A percentile compares a stretch with the other conserved stretches of the same genome.
Evolutionary conservation across 169 alveolate species (phyloP).

Genomic region (Cyclospora cayetanensis): DNA sequence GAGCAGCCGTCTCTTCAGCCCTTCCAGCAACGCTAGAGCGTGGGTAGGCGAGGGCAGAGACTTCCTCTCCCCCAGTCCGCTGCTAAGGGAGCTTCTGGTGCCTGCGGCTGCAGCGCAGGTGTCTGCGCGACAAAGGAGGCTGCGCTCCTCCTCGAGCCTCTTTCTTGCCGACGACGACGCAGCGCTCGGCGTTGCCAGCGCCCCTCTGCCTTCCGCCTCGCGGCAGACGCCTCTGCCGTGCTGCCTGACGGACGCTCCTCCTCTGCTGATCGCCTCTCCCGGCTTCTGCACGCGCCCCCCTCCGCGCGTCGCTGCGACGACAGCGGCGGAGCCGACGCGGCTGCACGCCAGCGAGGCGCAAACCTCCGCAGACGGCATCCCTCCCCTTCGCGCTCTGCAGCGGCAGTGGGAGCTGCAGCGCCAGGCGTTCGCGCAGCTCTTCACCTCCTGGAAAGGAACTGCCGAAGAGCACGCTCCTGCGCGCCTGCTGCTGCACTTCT

Average conservation of each 20-base stretch:
- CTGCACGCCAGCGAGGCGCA: neutral
- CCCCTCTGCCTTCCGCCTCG: neutral
- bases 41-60: slow-evolving; percentile 67
- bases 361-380: neutral
- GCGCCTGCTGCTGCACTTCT: slow-evolving; percentile 18
- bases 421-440: neutral
- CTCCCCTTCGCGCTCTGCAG: neutral
- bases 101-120: slow-evolving; percentile 10
- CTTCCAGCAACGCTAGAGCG: slow-evolving; percentile 57
- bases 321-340: neutral
- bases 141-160: neutral
- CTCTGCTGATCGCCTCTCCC: neutral
- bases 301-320: too few relatives aligned
- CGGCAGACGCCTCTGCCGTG: slow-evolving; percentile 2
- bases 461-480: neutral
- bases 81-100: slow-evolving; percentile 57
- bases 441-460: neutral
- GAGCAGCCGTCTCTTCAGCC: slow-evolving; percentile 10
- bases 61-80: slow-evolving; percentile 24
- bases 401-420: neutral
- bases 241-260: neutral
- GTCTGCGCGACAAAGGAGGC: neutral
- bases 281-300: neutral
- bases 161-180: neutral
- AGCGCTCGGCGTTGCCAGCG: neutral